phyloP scores from a whole-genome alignment of 495 filamentous ascomycete species.

The Cetradonia linearis region DNA sequence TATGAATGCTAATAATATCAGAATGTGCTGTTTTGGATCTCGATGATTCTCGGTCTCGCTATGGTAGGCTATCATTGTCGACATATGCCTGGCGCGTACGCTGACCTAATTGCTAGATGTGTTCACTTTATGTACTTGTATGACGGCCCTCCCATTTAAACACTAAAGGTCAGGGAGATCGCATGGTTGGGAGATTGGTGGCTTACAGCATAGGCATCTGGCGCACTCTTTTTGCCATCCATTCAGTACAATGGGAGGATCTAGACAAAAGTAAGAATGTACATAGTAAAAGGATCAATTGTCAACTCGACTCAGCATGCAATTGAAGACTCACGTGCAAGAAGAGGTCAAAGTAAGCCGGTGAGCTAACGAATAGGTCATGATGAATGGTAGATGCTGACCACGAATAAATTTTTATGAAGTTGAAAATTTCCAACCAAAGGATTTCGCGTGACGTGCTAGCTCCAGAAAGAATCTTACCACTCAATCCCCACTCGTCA shows the following conservation, averaged over 20 bases:
- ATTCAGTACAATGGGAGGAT: neutral
- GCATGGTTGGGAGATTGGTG: neutral
- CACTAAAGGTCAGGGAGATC: neutral
- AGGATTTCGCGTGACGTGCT: slow-evolving; percentile 8
- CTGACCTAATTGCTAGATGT: slow-evolving; percentile 37
- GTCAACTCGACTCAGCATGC: neutral
- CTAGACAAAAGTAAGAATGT: neutral
- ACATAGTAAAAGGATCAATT: neutral
- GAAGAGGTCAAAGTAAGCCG: too few species aligned
- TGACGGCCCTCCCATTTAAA: slow-evolving; percentile 20
- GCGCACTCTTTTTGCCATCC: slow-evolving; percentile 2
- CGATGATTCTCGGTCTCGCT: slow-evolving; percentile 83
- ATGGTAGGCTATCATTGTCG: slow-evolving; percentile 49
- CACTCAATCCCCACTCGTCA: neutral
- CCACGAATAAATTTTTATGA: neutral
- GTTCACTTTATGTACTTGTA: slow-evolving; percentile 47
- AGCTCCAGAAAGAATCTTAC: slow-evolving; percentile 4
- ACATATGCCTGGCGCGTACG: neutral
- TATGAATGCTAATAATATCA: slow-evolving; percentile 8
- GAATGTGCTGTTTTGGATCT: slow-evolving; percentile 91
- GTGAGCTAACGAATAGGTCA: neutral
- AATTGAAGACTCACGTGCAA: neutral
- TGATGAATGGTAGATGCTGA: neutral
- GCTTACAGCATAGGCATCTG: slow-evolving; percentile 9
- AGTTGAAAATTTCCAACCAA: slow-evolving; percentile 6